A percentile compares a stretch with the other conserved stretches of the same genome.
Conservation (phyloP, 345 rosid species). For the Rhodamnia argentea region DNA sequence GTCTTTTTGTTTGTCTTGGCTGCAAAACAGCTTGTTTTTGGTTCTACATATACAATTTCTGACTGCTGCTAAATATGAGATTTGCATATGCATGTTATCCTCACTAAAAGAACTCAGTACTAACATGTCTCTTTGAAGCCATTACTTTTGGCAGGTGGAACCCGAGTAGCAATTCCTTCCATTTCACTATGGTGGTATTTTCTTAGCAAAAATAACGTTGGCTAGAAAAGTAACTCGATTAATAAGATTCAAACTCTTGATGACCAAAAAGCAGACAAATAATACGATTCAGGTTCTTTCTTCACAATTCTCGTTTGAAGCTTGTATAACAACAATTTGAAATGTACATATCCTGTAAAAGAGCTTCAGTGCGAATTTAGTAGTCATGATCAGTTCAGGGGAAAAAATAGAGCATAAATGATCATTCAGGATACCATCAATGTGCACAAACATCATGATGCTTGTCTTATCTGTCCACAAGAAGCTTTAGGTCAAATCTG, state of each 20-base stretch:
- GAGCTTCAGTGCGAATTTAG: neutral
- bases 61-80: neutral
- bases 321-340: neutral
- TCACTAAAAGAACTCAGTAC: neutral
- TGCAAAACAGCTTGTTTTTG: neutral
- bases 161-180: neutral
- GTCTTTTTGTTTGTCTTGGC: neutral
- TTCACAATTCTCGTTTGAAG: neutral
- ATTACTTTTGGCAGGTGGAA: neutral
- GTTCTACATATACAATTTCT: neutral
- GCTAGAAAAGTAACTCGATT: neutral
- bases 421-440: neutral
- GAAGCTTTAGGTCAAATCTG: neutral
- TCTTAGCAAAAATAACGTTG: neutral
- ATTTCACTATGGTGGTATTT: neutral
- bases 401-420: neutral
- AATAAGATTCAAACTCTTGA: neutral
- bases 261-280: neutral
- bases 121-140: neutral
- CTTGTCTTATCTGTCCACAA: neutral
- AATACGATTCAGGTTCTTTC: neutral
- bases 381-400: neutral
- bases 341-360: neutral
- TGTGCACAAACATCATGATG: neutral
- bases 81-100: neutral